phyloP scores from a whole-genome alignment of 2,329 filamentous ascomycete genomes.

The Orbilia javanica region DNA sequence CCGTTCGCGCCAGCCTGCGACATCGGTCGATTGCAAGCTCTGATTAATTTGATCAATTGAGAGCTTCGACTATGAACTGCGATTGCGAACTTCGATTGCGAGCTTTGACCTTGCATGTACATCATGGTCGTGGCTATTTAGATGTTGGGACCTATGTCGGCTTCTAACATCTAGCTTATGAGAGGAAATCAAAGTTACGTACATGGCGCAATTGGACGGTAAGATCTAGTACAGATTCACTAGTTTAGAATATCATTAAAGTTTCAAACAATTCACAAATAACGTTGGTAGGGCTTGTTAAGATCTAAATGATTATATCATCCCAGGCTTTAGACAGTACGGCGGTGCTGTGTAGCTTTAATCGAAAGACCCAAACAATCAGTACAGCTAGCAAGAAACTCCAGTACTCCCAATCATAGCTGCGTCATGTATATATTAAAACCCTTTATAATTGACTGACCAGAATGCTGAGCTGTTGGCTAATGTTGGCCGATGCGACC shows the following conservation, averaged over 20 bases:
- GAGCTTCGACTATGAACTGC: background rate
- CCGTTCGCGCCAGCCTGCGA: background rate
- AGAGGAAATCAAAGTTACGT: background rate
- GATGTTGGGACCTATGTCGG: background rate
- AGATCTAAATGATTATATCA: background rate
- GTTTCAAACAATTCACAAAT: background rate
- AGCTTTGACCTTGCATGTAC: background rate
- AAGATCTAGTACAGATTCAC: too few species aligned
- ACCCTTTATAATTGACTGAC: background rate
- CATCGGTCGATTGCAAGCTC: background rate
- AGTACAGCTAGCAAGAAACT: background rate
- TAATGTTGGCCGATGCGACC: too few species aligned
- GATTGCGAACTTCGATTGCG: background rate
- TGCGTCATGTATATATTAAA: background rate
- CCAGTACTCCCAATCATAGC: background rate
- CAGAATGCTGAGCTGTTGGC: background rate
- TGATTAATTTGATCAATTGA: background rate
- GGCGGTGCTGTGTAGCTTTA: too few species aligned
- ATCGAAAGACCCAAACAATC: background rate
- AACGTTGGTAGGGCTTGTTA: background rate
- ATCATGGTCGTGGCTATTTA: background rate
- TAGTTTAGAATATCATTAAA: background rate
- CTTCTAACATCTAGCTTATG: background rate
- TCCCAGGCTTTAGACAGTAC: background rate
- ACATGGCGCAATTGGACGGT: too few species aligned